Evolutionary conservation across 768 basidiomycete species (phyloP).

Genomic region (Psilocybe tampanensis): DNA sequence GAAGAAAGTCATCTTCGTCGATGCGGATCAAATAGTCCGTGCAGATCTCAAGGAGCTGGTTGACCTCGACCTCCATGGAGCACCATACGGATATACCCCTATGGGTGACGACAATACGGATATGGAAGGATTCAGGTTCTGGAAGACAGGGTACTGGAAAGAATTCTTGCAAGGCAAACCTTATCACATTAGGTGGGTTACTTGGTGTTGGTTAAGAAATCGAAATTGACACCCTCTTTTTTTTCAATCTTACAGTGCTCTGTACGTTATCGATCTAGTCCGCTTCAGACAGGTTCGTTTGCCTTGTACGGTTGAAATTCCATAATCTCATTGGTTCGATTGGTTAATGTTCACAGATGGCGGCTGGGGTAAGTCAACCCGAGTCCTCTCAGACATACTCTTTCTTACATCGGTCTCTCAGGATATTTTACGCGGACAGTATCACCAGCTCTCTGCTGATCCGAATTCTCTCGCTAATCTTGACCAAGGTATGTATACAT

Average conservation of each 20-base stretch:
- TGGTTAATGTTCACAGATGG: slow-evolving; percentile 44
- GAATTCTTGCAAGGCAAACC: slow-evolving; percentile 82
- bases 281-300: slow-evolving; percentile 64
- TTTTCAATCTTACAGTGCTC: slow-evolving; percentile 55
- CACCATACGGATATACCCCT: slow-evolving; percentile 94
- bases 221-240: slow-evolving; percentile 10
- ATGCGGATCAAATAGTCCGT: slow-evolving; percentile 96
- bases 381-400: neutral
- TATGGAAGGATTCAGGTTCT: slow-evolving; percentile 98
- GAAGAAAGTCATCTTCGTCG: slow-evolving; percentile 98
- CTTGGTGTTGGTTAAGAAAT: neutral
- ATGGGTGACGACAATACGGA: slow-evolving; percentile 96
- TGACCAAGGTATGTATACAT: slow-evolving; percentile 73
- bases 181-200: slow-evolving; percentile 90
- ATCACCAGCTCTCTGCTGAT: slow-evolving; percentile 92
- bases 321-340: neutral
- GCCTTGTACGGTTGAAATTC: neutral
- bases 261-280: slow-evolving; percentile 95
- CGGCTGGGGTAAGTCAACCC: slow-evolving; percentile 46
- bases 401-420: slow-evolving; percentile 24
- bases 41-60: slow-evolving; percentile 95
- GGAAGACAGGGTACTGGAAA: slow-evolving; percentile 97
- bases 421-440: slow-evolving; percentile 90
- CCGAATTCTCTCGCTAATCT: slow-evolving; percentile 93
- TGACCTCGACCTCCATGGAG: slow-evolving; percentile 89